phyloP scores from a whole-genome alignment of 2,329 filamentous ascomycete species.

The Mycosphaerella sp. region DNA sequence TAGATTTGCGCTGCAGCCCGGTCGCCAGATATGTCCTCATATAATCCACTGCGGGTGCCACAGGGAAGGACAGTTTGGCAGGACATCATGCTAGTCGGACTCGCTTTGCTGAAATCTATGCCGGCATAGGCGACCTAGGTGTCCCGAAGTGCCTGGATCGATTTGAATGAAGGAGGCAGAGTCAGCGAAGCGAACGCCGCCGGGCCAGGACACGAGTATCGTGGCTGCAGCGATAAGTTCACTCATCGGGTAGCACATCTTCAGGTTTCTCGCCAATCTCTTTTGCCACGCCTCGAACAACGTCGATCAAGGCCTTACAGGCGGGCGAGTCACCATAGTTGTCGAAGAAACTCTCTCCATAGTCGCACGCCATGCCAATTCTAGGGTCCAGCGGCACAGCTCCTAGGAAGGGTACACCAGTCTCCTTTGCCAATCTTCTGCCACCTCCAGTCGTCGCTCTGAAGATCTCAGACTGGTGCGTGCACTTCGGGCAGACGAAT shows the following conservation, averaged over 20 bases:
- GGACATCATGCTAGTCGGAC: too few relatives aligned
- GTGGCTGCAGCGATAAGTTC: slow-evolving; percentile 5
- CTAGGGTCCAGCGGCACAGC: slow-evolving; percentile 85
- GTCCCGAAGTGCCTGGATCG: too few relatives aligned
- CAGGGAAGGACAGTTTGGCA: too few relatives aligned
- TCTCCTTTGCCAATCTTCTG: slow-evolving; percentile 70
- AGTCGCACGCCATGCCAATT: slow-evolving; percentile 95
- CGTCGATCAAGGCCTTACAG: slow-evolving; percentile 69
- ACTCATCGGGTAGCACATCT: slow-evolving; percentile 27
- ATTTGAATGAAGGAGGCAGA: too few relatives aligned
- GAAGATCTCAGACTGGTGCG: slow-evolving; percentile 76
- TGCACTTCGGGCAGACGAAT: slow-evolving; percentile 92
- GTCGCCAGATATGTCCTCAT: too few relatives aligned
- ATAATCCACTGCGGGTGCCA: too few relatives aligned
- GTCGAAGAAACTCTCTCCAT: slow-evolving; percentile 95
- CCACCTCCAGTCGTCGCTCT: slow-evolving; percentile 85
- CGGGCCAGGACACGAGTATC: neutral
- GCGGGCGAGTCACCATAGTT: slow-evolving; percentile 89
- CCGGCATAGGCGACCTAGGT: too few relatives aligned
- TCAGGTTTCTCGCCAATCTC: slow-evolving; percentile 31
- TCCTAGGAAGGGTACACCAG: slow-evolving; percentile 81
- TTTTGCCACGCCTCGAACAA: slow-evolving; percentile 61
- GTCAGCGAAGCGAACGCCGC: neutral
- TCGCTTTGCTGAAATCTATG: too few relatives aligned
- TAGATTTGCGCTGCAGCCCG: too few relatives aligned